phyloP scores from a whole-genome alignment of 164 flowering plant species.

The Vitis cinerea region DNA sequence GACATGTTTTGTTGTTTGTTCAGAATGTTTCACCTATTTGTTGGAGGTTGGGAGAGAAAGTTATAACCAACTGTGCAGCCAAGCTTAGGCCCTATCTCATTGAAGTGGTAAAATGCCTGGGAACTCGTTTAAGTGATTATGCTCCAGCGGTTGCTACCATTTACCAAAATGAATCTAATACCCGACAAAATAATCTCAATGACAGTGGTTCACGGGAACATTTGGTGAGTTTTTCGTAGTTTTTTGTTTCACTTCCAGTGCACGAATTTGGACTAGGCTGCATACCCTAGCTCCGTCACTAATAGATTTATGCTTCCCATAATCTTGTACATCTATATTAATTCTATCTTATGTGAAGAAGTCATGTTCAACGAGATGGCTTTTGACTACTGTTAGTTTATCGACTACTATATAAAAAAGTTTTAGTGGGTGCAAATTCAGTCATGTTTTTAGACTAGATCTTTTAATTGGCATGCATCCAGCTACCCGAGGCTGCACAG shows the following conservation, averaged over 20 bases:
- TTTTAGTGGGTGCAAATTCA: too few species aligned
- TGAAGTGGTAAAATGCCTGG: slow-evolving; percentile 20
- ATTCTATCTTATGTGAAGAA: too few species aligned
- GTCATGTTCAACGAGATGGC: too few species aligned
- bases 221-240: slow-evolving; percentile 15
- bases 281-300: too few species aligned
- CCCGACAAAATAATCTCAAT: neutral
- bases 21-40: slow-evolving; percentile 30
- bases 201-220: slow-evolving; percentile 4
- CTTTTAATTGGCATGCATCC: too few species aligned
- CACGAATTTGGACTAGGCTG: too few species aligned
- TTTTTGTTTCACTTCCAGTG: neutral
- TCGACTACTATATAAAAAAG: too few species aligned
- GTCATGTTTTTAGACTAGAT: too few species aligned
- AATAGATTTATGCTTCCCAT: too few species aligned
- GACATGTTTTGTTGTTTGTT: neutral
- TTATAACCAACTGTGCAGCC: slow-evolving; percentile 31
- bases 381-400: too few species aligned
- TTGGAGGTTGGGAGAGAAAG: slow-evolving; percentile 35
- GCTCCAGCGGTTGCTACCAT: slow-evolving; percentile 23
- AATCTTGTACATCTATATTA: too few species aligned
- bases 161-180: slow-evolving; percentile 9
- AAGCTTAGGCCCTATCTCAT: slow-evolving; percentile 24
- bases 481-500: too few species aligned
- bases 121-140: slow-evolving; percentile 22